Percentiles rank a stretch among this genome's conserved stretches.
Conservation (phyloP, 2,329 filamentous ascomycete species). For the Colletotrichum australisinense region DNA sequence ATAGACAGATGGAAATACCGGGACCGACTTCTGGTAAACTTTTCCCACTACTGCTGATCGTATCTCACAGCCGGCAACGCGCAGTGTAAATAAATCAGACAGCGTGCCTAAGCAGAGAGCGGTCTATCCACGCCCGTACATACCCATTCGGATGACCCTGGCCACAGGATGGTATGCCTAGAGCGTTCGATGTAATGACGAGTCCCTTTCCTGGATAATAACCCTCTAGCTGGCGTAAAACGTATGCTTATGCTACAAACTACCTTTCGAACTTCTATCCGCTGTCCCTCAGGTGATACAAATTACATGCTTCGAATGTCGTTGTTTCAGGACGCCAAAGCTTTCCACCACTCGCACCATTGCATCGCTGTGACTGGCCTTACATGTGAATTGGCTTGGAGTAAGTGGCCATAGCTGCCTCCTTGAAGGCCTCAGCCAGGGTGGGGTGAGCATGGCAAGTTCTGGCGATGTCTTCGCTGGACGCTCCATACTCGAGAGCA, state of each 20-base stretch:
- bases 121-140: not conserved
- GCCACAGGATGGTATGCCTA: not conserved
- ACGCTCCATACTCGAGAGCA: conserved; percentile 95
- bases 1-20: not conserved
- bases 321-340: not conserved
- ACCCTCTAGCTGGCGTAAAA: not conserved
- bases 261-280: not conserved
- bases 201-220: not conserved
- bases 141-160: not conserved
- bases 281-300: conserved; percentile 3
- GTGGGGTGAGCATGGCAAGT: conserved; percentile 98
- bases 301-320: conserved; percentile 8
- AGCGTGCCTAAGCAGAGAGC: not conserved
- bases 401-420: conserved; percentile 98
- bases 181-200: not conserved
- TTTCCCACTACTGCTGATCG: not conserved
- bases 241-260: not conserved
- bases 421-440: conserved; percentile 97
- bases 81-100: not conserved
- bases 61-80: not conserved
- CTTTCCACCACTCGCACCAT: not conserved
- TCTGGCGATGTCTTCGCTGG: conserved; percentile 91
- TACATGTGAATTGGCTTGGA: conserved; percentile 97
- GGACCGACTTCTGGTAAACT: not conserved
- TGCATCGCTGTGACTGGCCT: conserved; percentile 33